Evolutionary conservation across 2,329 filamentous ascomycete species (phyloP).

Genomic region (Claviceps pusilla): DNA sequence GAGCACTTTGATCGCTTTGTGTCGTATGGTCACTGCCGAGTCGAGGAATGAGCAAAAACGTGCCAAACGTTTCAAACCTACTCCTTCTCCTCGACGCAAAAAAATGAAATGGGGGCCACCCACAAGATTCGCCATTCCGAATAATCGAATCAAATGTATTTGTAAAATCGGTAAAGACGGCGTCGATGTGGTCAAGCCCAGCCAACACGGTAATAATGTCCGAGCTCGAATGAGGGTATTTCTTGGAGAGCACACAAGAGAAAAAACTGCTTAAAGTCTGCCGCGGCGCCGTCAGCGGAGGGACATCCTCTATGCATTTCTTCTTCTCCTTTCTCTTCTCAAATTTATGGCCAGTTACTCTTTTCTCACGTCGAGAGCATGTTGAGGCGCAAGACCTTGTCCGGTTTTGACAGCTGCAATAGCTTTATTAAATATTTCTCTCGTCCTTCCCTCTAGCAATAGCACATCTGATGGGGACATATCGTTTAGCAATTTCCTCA

Average conservation of each 20-base stretch:
- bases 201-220: slow-evolving; percentile 85
- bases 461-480: slow-evolving; percentile 62
- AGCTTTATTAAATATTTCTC: slow-evolving; percentile 62
- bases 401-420: slow-evolving; percentile 52
- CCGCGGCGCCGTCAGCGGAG: slow-evolving; percentile 9
- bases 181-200: slow-evolving; percentile 76
- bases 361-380: slow-evolving; percentile 67
- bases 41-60: neutral
- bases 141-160: slow-evolving; percentile 69
- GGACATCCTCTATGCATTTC: neutral
- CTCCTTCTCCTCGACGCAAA: neutral
- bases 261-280: slow-evolving; percentile 86
- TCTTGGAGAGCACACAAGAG: slow-evolving; percentile 66
- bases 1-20: slow-evolving; percentile 67
- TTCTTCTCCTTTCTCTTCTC: neutral
- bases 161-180: slow-evolving; percentile 78
- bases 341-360: neutral
- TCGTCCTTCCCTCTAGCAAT: slow-evolving; percentile 60
- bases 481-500: slow-evolving; percentile 55
- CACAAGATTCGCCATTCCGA: slow-evolving; percentile 56
- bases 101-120: slow-evolving; percentile 19
- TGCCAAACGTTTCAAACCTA: neutral
- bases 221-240: slow-evolving; percentile 86
- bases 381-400: slow-evolving; percentile 48
- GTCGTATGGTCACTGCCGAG: slow-evolving; percentile 58